Base-by-base conservation (phyloP, 2,329 filamentous ascomycete species). In the Fusarium fracticaudum region DNA sequence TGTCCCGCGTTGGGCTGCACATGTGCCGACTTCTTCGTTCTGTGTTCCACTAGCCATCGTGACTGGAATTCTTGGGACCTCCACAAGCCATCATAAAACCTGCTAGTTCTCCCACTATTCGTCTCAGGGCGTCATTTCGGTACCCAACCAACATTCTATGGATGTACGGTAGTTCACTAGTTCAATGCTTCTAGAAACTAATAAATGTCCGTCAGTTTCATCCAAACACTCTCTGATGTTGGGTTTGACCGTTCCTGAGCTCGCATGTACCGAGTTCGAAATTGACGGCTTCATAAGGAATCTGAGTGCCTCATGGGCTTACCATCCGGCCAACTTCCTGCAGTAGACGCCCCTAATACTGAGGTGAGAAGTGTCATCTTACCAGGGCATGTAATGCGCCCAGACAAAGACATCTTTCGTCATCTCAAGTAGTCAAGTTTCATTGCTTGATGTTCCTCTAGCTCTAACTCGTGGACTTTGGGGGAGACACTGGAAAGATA, bases 51-150 rank as follows among this genome's bases (percentile, higher is more conserved):
- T 18, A 43, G 20, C 29, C 24, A 38, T 29, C 15, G 38, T n/a
- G 41, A 48, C 67, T 70, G 67, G 60, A 71, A 70, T 71, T 50
- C 53, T 66, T 13, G 24, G 37, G 51, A 35, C 57, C 61, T 40
- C 57, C 64, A 29, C 22, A 41, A 26, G n/a, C 18, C 38, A 47
- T 48, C 20, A 50, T 37, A 45, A 33, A 48, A 15, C 43, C 37
- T 47, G 24, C 37, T 40, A 44, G 29, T 31, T 55, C 37, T 38
- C 57, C 37, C 37, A 24, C 64, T 33, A 38, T 29, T n/a, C 26
- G 38, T 51, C 65, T 24, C 29, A 12, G 10, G 58, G 57, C 67
- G 43, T 57, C 58, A 51, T 40, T 29, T 47, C 65, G 53, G 44
- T 44, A 69, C 44, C 60, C 26, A 26, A 50, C 37, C 29, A 65